Percentiles rank a stretch among this genome's conserved stretches.
These are phyloP conservation scores for Orbilia oligospora DNA, from an alignment of 2,329 filamentous ascomycete species.

Conservation along the genomic window DNA sequence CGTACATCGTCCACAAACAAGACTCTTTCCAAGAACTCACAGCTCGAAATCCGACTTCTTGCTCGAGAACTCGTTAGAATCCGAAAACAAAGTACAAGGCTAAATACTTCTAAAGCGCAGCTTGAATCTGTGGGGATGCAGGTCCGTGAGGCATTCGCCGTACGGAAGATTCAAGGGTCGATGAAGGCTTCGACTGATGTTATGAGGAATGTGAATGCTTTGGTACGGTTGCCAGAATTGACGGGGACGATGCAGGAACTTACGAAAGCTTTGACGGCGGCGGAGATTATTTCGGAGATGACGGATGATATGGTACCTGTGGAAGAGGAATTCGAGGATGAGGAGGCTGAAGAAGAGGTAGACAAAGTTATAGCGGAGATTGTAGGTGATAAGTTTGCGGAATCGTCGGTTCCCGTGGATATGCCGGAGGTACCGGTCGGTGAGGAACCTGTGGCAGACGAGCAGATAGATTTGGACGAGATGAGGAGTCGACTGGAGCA, in stretches of 20 bases:
- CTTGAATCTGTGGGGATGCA: conserved; percentile 95
- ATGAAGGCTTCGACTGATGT: conserved; percentile 88
- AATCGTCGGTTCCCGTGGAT: conserved; percentile 73
- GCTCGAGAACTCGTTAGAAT: conserved; percentile 88
- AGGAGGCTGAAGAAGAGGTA: conserved; percentile 83
- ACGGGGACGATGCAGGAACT: conserved; percentile 91
- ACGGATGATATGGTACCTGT: conserved; percentile 86
- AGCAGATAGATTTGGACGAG: conserved; percentile 90
- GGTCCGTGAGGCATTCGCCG: conserved; percentile 94
- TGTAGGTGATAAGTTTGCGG: conserved; percentile 83
- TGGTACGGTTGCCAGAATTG: conserved; percentile 87
- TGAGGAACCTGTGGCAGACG: conserved; percentile 76
- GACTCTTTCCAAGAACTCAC: conserved; percentile 80
- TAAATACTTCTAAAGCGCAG: conserved; percentile 91
- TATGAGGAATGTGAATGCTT: conserved; percentile 94
- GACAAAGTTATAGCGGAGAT: conserved; percentile 94
- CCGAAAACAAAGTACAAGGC: conserved; percentile 80
- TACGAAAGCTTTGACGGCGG: conserved; percentile 88
- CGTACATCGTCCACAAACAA: conserved; percentile 70
- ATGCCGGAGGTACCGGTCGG: conserved; percentile 70
- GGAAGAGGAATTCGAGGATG: conserved; percentile 79
- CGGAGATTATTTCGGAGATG: conserved; percentile 98
- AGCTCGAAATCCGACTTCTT: conserved; percentile 86
- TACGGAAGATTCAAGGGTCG: conserved; percentile 94
- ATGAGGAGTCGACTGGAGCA: conserved; percentile 94